A percentile compares a stretch with the other conserved stretches of the same genome.
Evolutionary conservation across 164 flowering plant genomes (phyloP).

Genomic region (Stephania yunnanensis): DNA sequence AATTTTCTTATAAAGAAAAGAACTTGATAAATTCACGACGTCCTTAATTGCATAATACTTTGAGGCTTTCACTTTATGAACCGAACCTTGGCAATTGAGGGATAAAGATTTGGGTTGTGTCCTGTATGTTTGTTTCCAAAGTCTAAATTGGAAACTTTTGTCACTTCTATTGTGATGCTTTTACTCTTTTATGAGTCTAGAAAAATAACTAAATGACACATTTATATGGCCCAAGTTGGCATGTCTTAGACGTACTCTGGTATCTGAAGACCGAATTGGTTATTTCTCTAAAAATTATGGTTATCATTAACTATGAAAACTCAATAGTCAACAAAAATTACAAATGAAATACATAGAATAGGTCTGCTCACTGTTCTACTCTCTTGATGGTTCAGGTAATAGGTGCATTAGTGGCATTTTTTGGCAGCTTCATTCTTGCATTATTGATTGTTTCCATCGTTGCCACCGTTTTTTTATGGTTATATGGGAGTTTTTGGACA

Average conservation of each 20-base stretch:
- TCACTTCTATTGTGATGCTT: background rate
- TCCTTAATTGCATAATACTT: too few relatives aligned
- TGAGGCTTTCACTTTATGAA: too few relatives aligned
- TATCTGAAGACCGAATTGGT: background rate
- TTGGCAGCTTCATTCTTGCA: slow-evolving; percentile 52
- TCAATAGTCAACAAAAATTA: background rate
- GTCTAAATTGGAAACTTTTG: too few relatives aligned
- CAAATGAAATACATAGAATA: background rate
- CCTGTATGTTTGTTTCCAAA: too few relatives aligned
- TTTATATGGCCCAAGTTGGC: background rate
- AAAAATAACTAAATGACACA: background rate
- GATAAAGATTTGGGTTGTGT: too few relatives aligned
- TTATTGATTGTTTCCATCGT: slow-evolving; percentile 37
- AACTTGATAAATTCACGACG: too few relatives aligned
- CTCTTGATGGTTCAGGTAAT: slow-evolving; percentile 38
- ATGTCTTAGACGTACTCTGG: background rate
- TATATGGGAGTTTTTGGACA: slow-evolving; percentile 95
- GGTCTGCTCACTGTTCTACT: background rate
- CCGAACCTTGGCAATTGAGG: too few relatives aligned
- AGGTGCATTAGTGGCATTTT: slow-evolving; percentile 49
- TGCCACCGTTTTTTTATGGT: slow-evolving; percentile 61
- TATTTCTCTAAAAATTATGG: background rate
- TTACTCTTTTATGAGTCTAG: background rate
- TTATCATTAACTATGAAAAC: background rate
- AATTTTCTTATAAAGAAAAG: too few relatives aligned